Percentiles rank a stretch among this genome's conserved stretches.
phyloP scores from a whole-genome alignment of 768 basidiomycete species.

The Serpula lacrymans region DNA sequence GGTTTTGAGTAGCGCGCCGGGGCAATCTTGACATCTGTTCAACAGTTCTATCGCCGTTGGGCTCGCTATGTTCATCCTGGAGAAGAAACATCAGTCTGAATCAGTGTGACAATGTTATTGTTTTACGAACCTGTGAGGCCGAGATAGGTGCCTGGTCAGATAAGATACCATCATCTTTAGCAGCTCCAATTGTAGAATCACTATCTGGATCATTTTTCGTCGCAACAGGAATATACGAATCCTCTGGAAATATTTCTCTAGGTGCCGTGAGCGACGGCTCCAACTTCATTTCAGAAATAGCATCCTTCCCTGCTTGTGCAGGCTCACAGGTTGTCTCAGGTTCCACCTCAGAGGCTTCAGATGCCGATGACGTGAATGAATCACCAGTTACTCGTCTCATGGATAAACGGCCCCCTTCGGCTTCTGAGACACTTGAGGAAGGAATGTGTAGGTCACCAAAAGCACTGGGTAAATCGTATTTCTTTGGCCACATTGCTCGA shows the following conservation, averaged over 20 bases:
- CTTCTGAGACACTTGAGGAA: constrained; percentile 70
- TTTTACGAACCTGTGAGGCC: constrained; percentile 24
- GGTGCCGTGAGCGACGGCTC: constrained; percentile 3
- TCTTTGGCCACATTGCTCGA: constrained; percentile 67
- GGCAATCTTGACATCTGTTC: constrained; percentile 58
- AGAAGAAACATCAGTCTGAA: constrained; percentile 9
- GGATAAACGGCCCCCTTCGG: constrained; percentile 53
- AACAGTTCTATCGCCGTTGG: constrained; percentile 15
- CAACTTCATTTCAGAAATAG: constrained; percentile 14
- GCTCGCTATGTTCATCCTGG: constrained; percentile 21
- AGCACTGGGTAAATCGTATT: constrained; percentile 50
- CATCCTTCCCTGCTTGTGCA: constrained; percentile 16
- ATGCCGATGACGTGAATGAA: constrained; percentile 64
- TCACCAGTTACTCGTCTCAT: constrained; percentile 51
- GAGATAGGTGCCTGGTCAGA: constrained; percentile 16
- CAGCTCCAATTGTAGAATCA: constrained; percentile 80
- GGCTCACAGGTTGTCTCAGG: constrained; percentile 23
- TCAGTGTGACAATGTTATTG: not conserved
- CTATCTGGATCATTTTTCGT: constrained; percentile 67
- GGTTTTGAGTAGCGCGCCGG: constrained; percentile 49
- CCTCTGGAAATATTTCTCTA: too few relatives aligned
- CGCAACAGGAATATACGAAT: constrained; percentile 7
- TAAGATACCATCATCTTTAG: constrained; percentile 21
- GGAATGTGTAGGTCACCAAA: constrained; percentile 54
- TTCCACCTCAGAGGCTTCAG: constrained; percentile 69